Conservation (phyloP, 139 green algal species). For the Auxenochlorella protothecoides region DNA sequence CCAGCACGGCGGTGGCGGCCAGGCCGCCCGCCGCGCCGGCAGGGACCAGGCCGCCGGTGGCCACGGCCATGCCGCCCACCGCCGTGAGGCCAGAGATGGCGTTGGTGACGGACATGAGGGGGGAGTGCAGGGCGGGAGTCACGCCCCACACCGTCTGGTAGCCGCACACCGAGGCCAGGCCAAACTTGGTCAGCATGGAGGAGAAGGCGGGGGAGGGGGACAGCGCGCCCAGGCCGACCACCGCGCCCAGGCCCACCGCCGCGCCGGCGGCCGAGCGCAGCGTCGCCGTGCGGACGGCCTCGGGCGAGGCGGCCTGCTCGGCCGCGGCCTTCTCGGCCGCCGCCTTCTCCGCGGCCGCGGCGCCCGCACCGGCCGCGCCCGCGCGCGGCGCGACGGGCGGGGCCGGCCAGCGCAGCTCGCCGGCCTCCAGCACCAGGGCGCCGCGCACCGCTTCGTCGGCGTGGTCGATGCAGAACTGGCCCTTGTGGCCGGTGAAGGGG, state of each 20-base stretch:
- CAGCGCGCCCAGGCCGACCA: slow-evolving; percentile 46
- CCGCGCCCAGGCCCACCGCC: slow-evolving; percentile 23
- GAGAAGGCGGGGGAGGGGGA: slow-evolving; percentile 54
- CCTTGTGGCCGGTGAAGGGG: slow-evolving; percentile 66
- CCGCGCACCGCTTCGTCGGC: slow-evolving; percentile 68
- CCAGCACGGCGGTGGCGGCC: slow-evolving; percentile 50
- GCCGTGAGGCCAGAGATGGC: slow-evolving; percentile 70
- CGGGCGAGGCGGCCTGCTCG: slow-evolving; percentile 7
- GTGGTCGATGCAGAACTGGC: slow-evolving; percentile 66
- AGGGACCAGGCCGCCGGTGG: slow-evolving; percentile 53
- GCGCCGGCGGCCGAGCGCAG: slow-evolving; percentile 13
- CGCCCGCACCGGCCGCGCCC: too few relatives aligned
- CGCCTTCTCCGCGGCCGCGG: too few relatives aligned
- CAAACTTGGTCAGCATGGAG: slow-evolving; percentile 77
- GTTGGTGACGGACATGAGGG: slow-evolving; percentile 91
- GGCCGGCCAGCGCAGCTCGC: slow-evolving; percentile 68
- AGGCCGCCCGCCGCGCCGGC: slow-evolving; percentile 41
- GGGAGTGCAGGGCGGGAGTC: slow-evolving; percentile 75
- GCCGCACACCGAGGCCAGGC: slow-evolving; percentile 64
- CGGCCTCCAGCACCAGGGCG: slow-evolving; percentile 65
- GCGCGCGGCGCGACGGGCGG: slow-evolving; percentile 24
- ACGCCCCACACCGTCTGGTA: slow-evolving; percentile 72
- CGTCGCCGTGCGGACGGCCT: slow-evolving; percentile 51
- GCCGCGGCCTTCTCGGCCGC: too few relatives aligned
- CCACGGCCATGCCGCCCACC: slow-evolving; percentile 65